These are phyloP conservation scores for Vicia villosa DNA, from an alignment of 306 rosid genomes.

Conservation along the genomic window DNA sequence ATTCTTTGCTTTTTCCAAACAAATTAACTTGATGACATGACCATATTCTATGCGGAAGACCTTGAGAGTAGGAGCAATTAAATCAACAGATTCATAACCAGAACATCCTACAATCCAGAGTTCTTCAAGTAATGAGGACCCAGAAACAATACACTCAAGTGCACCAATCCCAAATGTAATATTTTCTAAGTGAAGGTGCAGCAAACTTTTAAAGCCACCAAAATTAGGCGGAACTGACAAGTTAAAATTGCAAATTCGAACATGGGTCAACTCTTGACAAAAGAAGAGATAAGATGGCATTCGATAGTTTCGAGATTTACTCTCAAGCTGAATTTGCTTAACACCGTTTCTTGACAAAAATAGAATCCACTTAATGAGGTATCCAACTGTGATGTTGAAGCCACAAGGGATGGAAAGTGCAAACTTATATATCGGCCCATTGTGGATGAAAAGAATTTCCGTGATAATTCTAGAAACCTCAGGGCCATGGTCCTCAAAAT, in stretches of 20 bases:
- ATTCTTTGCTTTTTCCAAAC: background rate
- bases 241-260: background rate
- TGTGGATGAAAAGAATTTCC: background rate
- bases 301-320: background rate
- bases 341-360: constrained; percentile 17
- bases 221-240: constrained; percentile 7
- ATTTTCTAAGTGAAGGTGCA: background rate
- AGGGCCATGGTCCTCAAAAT: background rate
- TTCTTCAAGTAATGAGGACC: background rate
- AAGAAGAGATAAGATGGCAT: constrained; percentile 31
- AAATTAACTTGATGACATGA: constrained; percentile 1
- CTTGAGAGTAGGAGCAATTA: constrained; percentile 7
- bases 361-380: constrained; percentile 12
- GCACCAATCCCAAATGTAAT: background rate
- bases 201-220: constrained; percentile 10
- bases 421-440: background rate
- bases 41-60: background rate
- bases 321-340: background rate
- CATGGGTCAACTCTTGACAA: background rate
- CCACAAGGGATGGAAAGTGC: background rate
- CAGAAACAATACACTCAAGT: constrained; percentile 22
- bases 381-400: background rate
- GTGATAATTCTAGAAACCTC: constrained; percentile 5
- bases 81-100: constrained; percentile 17
- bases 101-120: background rate